Evolutionary conservation across 495 filamentous ascomycete species (phyloP), one percentile per base, ranked within the genome.

Genomic region (Penicillium lagena): DNA sequence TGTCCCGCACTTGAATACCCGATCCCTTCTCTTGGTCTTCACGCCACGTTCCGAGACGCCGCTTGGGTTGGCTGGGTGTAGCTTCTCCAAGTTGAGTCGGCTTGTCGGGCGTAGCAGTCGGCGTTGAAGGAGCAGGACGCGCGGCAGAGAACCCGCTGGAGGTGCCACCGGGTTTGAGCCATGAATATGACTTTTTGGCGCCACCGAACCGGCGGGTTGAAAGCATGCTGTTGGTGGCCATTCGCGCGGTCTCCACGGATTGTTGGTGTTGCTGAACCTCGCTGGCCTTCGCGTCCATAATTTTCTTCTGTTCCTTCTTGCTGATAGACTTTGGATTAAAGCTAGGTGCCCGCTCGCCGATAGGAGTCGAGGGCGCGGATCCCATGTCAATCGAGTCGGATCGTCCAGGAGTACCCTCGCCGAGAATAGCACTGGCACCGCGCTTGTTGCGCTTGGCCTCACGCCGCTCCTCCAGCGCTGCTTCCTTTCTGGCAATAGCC

Each of bases 291-390:
- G 69, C 60, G 35, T 78, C 73, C 14, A 66, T 58, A 39, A 71
- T 50, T 49, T 79, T 81, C 51, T 58, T 73, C 17, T 70, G 62
- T 47, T 76, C 72, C 42, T 78, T 77, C 47, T 77, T 79, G 17
- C 67, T 67, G 28, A 79, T 60, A 14, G 78, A 76, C 51, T 81
- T 83, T 41, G 72, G 75, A 41, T 79, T 77, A 9, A 73, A 42
- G 14, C 64, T 68, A 11, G 75, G 65, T 2, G 72, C 64, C 29
- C 60, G 50, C 10, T 75, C 72, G 5, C 54, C 63, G 14, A 75
- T 57, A 2, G 71, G 59, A 0, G 67, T 68, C 5, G 71, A 70
- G 10, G 69, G 60, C 11, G 64, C 69, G 17, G 74, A 69, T 6
- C 62, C 71, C 1, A 66, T 51, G 28, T 71, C 68, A 11, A 60